Conservation (phyloP, 23 red algal species). For the Cyanidiococcus yangmingshanensis region DNA sequence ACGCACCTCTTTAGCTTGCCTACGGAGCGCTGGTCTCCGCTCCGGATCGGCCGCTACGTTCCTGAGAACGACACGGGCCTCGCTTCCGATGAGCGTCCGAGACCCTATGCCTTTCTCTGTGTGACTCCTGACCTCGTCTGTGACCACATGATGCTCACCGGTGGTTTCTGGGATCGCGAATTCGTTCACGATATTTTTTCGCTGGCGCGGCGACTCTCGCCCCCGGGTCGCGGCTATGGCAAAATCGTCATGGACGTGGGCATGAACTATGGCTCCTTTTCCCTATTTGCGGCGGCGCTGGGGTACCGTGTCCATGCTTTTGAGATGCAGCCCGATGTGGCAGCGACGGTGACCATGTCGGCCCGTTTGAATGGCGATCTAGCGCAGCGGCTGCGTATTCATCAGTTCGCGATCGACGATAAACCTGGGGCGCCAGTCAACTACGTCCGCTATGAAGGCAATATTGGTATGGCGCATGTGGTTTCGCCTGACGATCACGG, state of each 20-base stretch:
- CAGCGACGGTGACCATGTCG: not conserved
- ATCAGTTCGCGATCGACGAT: not conserved
- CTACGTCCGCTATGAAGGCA: not conserved
- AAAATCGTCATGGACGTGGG: conserved; percentile 18
- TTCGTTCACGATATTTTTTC: not conserved
- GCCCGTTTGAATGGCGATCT: not conserved
- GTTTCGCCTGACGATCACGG: not conserved
- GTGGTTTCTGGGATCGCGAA: conserved; percentile 4
- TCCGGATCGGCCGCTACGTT: conserved; percentile 10
- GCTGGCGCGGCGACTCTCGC: not conserved
- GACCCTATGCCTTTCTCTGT: not conserved
- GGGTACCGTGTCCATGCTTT: not conserved
- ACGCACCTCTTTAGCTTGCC: not conserved
- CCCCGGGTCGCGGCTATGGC: not conserved
- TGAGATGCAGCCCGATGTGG: conserved; percentile 16
- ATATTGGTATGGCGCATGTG: conserved; percentile 1
- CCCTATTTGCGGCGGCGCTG: conserved; percentile 5
- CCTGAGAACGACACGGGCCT: conserved; percentile 1
- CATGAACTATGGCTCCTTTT: conserved; percentile 15
- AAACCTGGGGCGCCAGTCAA: not conserved
- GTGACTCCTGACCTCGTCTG: conserved; percentile 11
- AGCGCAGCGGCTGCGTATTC: not conserved
- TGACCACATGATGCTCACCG: not conserved
- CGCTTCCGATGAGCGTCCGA: not conserved
- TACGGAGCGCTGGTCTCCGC: not conserved